A percentile compares a stretch with the other conserved stretches of the same genome.
Evolutionary conservation across 2,329 filamentous ascomycete species (phyloP).

Genomic region (Onygenales sp.): DNA sequence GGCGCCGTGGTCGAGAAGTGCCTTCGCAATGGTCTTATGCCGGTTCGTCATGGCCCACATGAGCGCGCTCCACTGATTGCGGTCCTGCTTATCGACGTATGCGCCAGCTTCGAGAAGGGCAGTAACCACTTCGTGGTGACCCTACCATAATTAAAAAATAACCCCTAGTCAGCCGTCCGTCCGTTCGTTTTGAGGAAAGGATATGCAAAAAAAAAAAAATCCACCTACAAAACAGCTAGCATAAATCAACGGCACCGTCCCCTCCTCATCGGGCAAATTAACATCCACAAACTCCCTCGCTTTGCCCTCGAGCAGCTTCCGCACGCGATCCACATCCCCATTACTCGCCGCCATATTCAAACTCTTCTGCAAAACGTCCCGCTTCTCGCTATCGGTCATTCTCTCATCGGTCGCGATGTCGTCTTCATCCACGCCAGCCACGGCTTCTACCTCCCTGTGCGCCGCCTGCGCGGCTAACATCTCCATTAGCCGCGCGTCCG

Average conservation of each 20-base stretch:
- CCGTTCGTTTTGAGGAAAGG: neutral
- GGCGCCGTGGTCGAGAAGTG: conserved; percentile 82
- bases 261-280: conserved; percentile 83
- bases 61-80: conserved; percentile 91
- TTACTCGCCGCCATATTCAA: conserved; percentile 96
- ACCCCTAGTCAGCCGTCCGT: conserved; percentile 1
- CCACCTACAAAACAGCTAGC: conserved; percentile 88
- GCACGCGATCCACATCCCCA: conserved; percentile 75
- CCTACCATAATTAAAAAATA: conserved; percentile 37
- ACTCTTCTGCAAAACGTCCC: conserved; percentile 69
- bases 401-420: conserved; percentile 66
- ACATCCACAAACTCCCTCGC: conserved; percentile 71
- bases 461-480: conserved; percentile 95
- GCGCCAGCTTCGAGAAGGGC: conserved; percentile 77
- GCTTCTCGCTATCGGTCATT: conserved; percentile 68
- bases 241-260: conserved; percentile 92
- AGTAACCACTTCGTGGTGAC: conserved; percentile 80
- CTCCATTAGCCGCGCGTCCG: conserved; percentile 80
- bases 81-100: conserved; percentile 85
- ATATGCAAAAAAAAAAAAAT: neutral
- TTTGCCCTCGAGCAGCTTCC: conserved; percentile 63
- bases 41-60: conserved; percentile 99
- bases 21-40: conserved; percentile 91
- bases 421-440: conserved; percentile 68
- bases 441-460: conserved; percentile 55